Conservation (phyloP, 306 rosid species). For the Vicia villosa region DNA sequence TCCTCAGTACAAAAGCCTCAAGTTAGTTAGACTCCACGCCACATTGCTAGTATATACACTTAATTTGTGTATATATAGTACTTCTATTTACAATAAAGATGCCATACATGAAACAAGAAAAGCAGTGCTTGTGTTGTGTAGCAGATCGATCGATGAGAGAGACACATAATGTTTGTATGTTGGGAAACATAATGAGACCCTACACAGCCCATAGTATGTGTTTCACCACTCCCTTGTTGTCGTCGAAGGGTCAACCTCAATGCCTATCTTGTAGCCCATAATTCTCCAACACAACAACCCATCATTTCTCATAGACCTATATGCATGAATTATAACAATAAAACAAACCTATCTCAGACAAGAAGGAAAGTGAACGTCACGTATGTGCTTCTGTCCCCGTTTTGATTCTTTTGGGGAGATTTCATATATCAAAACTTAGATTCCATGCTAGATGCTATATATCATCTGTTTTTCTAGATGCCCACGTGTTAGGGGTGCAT, state of each 20-base stretch:
- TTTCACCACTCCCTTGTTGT: conserved; percentile 59
- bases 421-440: conserved; percentile 34
- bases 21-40: background rate
- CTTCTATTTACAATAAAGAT: background rate
- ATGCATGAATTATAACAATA: too few relatives aligned
- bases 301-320: conserved; percentile 54
- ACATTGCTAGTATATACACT: background rate
- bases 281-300: conserved; percentile 57
- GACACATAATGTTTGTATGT: conserved; percentile 40
- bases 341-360: background rate
- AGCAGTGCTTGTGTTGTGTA: conserved; percentile 36
- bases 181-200: conserved; percentile 77
- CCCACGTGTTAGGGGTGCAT: conserved; percentile 50
- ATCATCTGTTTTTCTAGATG: conserved; percentile 36
- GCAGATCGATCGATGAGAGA: conserved; percentile 44
- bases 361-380: conserved; percentile 38
- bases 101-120: conserved; percentile 43
- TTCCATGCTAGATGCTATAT: conserved; percentile 39
- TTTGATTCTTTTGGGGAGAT: conserved; percentile 16
- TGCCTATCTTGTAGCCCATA: conserved; percentile 59
- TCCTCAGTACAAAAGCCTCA: background rate
- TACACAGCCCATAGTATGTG: conserved; percentile 38
- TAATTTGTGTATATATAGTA: background rate
- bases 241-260: conserved; percentile 62
- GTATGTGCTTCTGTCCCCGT: background rate